Percentiles rank a stretch among this genome's conserved stretches.
phyloP scores from a whole-genome alignment of 2,329 filamentous ascomycete species.

The Aspergillus sp. region DNA sequence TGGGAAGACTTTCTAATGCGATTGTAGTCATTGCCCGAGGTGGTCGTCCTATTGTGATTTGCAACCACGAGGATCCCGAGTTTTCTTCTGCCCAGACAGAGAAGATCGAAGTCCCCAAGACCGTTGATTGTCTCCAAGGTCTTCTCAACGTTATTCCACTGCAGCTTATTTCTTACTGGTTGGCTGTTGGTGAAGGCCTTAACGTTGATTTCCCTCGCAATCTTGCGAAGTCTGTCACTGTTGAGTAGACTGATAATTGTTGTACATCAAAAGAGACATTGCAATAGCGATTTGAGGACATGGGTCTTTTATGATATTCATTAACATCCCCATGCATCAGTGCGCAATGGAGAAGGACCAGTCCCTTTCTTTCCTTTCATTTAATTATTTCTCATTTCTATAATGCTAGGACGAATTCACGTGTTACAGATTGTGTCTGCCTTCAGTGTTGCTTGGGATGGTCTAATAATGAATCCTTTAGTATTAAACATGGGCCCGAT shows the following conservation, averaged over 20 bases:
- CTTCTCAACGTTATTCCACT: conserved; percentile 96
- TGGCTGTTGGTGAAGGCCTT: conserved; percentile 89
- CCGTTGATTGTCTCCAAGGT: conserved; percentile 91
- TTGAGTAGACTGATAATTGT: conserved; percentile 63
- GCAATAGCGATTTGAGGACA: neutral
- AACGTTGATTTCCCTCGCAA: conserved; percentile 99
- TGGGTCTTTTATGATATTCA: too few relatives aligned
- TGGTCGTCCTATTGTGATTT: conserved; percentile 97
- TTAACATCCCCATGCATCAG: too few relatives aligned
- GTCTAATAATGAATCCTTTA: too few relatives aligned
- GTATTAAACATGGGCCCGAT: too few relatives aligned
- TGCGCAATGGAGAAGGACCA: too few relatives aligned
- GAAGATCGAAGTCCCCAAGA: conserved; percentile 96
- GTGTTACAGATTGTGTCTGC: too few relatives aligned
- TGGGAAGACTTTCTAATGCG: conserved; percentile 1
- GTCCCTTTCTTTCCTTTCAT: too few relatives aligned
- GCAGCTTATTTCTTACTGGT: conserved; percentile 98
- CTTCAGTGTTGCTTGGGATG: too few relatives aligned
- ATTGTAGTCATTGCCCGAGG: conserved; percentile 80
- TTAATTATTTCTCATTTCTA: too few relatives aligned
- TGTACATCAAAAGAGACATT: neutral
- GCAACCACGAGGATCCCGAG: conserved; percentile 84
- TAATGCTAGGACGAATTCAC: too few relatives aligned
- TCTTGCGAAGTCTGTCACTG: conserved; percentile 97
- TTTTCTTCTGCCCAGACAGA: conserved; percentile 85